phyloP scores from a whole-genome alignment of 2,329 filamentous ascomycete species.

The Tricladium varicosporioides region DNA sequence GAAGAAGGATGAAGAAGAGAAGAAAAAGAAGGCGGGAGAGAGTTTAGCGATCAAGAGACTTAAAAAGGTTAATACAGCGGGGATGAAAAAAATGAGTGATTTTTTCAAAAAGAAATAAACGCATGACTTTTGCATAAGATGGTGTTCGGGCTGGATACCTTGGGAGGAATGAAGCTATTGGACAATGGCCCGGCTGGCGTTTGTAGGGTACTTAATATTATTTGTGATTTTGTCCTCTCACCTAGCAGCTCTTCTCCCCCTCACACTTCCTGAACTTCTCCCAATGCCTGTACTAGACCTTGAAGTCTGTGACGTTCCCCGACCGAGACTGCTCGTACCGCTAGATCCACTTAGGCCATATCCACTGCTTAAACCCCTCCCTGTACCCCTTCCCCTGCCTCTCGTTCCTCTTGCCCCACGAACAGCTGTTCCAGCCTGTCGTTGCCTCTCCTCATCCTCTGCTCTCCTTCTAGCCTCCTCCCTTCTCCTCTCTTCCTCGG shows the following conservation, averaged over 20 bases:
- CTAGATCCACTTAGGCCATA: conserved; percentile 20
- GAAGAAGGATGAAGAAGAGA: conserved; percentile 85
- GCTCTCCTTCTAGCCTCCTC: conserved; percentile 65
- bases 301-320: conserved; percentile 31
- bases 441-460: conserved; percentile 55
- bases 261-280: conserved; percentile 46
- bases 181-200: conserved; percentile 5
- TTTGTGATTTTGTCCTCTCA: conserved; percentile 19
- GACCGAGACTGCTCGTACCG: conserved; percentile 18
- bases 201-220: conserved; percentile 15
- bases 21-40: conserved; percentile 72
- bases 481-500: conserved; percentile 74
- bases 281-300: conserved; percentile 44
- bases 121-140: not conserved
- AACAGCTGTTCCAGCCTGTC: conserved; percentile 39
- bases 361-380: conserved; percentile 17
- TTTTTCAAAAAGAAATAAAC: conserved; percentile 75
- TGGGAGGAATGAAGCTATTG: not conserved
- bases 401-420: conserved; percentile 33
- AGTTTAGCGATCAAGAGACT: conserved; percentile 76
- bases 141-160: conserved; percentile 6
- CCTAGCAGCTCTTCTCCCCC: conserved; percentile 50
- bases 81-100: conserved; percentile 95
- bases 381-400: conserved; percentile 28
- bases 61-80: conserved; percentile 84